Conservation (phyloP, 306 rosid genomes). For the Arachis hypogaea region DNA sequence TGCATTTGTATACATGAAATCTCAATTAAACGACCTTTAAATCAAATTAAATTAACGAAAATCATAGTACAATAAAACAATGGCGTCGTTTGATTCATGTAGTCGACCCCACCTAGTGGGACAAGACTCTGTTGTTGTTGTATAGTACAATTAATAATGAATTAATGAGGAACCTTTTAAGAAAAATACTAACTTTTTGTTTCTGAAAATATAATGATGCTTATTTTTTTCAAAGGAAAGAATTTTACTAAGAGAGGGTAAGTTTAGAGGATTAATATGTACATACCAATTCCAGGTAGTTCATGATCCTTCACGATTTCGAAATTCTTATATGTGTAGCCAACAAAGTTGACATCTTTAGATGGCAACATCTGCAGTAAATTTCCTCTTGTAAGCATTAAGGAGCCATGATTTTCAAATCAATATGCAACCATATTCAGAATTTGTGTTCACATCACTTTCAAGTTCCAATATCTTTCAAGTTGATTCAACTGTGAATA, state of each 20-base stretch:
- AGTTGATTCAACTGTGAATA: neutral
- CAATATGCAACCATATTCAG: constrained; percentile 10
- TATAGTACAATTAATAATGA: constrained; percentile 2
- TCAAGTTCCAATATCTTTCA: constrained; percentile 23
- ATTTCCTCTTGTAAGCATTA: constrained; percentile 8
- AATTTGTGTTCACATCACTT: constrained; percentile 11
- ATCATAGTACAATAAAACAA: too few species aligned
- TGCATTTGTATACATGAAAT: neutral
- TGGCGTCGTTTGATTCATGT: too few species aligned
- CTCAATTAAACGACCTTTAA: too few species aligned
- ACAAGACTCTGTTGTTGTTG: too few species aligned
- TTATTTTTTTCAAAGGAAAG: too few species aligned
- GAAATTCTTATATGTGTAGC: constrained; percentile 88
- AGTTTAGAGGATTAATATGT: constrained; percentile 22
- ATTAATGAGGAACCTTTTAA: neutral
- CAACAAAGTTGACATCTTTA: constrained; percentile 88
- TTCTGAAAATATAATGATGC: constrained; percentile 7
- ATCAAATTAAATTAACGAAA: too few species aligned
- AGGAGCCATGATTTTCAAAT: constrained; percentile 11
- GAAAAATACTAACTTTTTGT: neutral
- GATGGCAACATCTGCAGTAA: constrained; percentile 87
- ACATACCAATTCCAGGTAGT: constrained; percentile 80
- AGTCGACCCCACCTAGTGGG: too few species aligned
- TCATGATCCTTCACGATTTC: constrained; percentile 80
- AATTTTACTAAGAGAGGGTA: neutral